Evolutionary conservation across 495 filamentous ascomycete species (phyloP), one percentile per base, ranked within the genome.

Genomic region (Penicillium bialowiezense): DNA sequence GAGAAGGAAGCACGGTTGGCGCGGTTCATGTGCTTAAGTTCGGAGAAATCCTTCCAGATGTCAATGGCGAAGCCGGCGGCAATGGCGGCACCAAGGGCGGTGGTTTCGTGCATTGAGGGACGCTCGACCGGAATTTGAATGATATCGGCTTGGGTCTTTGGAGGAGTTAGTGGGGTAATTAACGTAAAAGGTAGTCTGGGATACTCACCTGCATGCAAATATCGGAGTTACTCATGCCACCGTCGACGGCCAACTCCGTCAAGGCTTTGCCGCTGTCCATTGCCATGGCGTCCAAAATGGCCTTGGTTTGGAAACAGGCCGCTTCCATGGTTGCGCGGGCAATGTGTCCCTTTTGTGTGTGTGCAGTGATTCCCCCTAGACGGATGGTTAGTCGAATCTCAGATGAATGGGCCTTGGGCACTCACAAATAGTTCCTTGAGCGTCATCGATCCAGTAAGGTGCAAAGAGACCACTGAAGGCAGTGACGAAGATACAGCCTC

Each of bases 381-480:
- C 14, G 1, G 48, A 52, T 62, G 51, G 50, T 38, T 45, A 7
- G 33, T 20, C 31, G 26, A 26, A 36, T 10, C 17, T 47, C 3
- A 24, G 2, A 14, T 23, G n/a, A 48, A 36, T n/a, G 35, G 32
- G n/a, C 55, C 26, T 7, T 15, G 5, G 17, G 20, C 1, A 71
- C 82, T 74, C 74, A 88, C 85, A 91, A 17, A 93, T 82, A 1
- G 91, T 96, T 43, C 92, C 92, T 68, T 91, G 85, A 26, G 90
- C 91, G 69, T 96, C 90, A 65, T 96, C 92, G 52, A 96, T 95
- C 92, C 92, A 97, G 65, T 96, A 96, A n/a, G 92, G 92, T 14
- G 92, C 92, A 67, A 96, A 96, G 1, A 97, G 77, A 51, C 92
- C 92, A 73, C 88, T 93, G 67, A 97, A 97, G 1, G 92, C 92